Conservation (phyloP, 2,329 filamentous ascomycete genomes). For the Septoria petroselini region DNA sequence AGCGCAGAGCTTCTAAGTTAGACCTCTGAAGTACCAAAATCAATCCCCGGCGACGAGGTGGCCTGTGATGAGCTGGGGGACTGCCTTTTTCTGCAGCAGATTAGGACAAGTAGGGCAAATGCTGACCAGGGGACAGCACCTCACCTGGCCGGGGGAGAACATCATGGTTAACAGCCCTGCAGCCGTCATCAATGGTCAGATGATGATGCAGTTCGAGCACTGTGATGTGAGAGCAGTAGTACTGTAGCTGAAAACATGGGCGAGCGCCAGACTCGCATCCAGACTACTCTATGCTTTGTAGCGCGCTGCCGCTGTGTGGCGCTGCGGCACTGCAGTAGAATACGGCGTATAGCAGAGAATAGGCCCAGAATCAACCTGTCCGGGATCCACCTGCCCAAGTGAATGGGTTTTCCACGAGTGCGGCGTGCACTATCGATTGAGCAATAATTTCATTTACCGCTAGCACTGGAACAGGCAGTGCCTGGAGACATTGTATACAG, state of each 20-base stretch:
- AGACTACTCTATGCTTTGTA: no score
- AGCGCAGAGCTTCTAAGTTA: constrained; percentile 4
- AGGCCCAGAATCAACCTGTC: background rate
- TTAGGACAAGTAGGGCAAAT: constrained; percentile 1
- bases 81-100: constrained; percentile 9
- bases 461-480: constrained; percentile 17
- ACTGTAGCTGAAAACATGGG: no score
- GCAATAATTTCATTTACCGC: constrained; percentile 10
- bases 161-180: background rate
- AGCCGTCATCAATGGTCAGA: no score
- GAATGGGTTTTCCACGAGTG: constrained; percentile 10
- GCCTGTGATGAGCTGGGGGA: constrained; percentile 5
- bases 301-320: no score
- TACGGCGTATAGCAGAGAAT: background rate
- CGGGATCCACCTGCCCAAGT: constrained; percentile 13
- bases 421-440: constrained; percentile 13
- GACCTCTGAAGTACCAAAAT: constrained; percentile 10
- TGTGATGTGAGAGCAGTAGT: no score
- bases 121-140: constrained; percentile 1
- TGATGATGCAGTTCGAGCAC: no score
- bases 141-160: background rate
- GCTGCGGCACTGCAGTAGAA: no score
- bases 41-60: constrained; percentile 8
- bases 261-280: no score
- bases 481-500: constrained; percentile 2